Percentiles rank a stretch among this genome's conserved stretches.
Conservation (phyloP, 2,329 filamentous ascomycete genomes). For the Fusarium acutatum region DNA sequence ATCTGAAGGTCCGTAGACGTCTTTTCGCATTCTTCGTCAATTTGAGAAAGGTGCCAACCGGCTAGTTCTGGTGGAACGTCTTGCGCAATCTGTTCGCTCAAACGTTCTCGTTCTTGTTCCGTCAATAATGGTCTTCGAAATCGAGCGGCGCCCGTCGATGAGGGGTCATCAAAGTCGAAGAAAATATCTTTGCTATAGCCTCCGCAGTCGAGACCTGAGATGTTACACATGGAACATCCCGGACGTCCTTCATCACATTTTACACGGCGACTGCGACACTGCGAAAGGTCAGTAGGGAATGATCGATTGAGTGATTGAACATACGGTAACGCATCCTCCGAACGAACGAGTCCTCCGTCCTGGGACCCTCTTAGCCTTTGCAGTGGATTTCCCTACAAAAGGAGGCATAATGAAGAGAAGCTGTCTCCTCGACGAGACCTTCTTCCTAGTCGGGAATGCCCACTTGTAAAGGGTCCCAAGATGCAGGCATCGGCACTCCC, state of each 20-base stretch:
- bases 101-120: slow-evolving; percentile 1
- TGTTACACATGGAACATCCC: slow-evolving; percentile 16
- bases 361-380: background rate
- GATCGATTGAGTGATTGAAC: fast-evolving
- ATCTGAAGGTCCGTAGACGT: slow-evolving; percentile 1
- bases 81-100: slow-evolving; percentile 15
- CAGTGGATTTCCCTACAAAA: background rate
- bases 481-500: background rate
- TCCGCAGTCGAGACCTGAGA: slow-evolving; percentile 11
- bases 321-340: slow-evolving; percentile 23
- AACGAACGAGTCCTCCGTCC: slow-evolving; percentile 15
- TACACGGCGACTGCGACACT: slow-evolving; percentile 29
- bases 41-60: slow-evolving; percentile 12
- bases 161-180: slow-evolving; percentile 18
- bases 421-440: background rate
- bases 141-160: background rate
- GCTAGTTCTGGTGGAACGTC: slow-evolving; percentile 1
- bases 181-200: slow-evolving; percentile 29
- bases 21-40: slow-evolving; percentile 25
- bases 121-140: slow-evolving; percentile 26
- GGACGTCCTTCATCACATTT: slow-evolving; percentile 29
- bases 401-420: background rate
- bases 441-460: background rate
- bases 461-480: background rate
- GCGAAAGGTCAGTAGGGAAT: background rate